These are phyloP conservation scores for Entophlyctis helioformis DNA, from an alignment of 192 early-diverging fungal genomes.

Conservation along the genomic window DNA sequence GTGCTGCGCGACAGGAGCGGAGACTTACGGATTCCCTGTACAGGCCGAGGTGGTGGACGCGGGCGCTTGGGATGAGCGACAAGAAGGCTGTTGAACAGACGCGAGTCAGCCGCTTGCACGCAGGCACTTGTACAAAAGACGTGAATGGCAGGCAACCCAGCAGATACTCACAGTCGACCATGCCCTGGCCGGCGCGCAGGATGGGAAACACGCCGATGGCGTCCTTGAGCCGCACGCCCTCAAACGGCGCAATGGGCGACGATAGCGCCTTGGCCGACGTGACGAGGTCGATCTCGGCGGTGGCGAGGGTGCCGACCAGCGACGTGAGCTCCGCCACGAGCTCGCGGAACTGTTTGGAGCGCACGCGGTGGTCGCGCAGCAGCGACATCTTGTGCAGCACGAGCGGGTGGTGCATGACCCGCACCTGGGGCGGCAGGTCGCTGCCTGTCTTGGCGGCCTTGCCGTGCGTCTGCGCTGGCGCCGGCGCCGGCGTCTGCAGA, in stretches of 20 bases:
- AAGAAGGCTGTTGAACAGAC: too few relatives aligned
- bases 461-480: too few relatives aligned
- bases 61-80: too few relatives aligned
- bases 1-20: too few relatives aligned
- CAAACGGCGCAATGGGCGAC: conserved; percentile 10
- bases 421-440: neutral
- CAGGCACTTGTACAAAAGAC: too few relatives aligned
- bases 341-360: conserved; percentile 24
- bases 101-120: too few relatives aligned
- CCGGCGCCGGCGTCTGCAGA: too few relatives aligned
- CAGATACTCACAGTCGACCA: conserved; percentile 14
- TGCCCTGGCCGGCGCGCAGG: conserved; percentile 16
- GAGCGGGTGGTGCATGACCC: conserved; percentile 16
- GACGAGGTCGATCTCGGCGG: conserved; percentile 20
- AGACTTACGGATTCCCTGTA: too few relatives aligned
- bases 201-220: conserved; percentile 27
- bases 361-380: conserved; percentile 12
- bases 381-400: conserved; percentile 24
- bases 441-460: too few relatives aligned
- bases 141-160: too few relatives aligned
- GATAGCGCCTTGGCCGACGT: conserved; percentile 12
- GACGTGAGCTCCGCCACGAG: conserved; percentile 22
- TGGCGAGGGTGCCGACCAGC: conserved; percentile 19
- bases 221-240: conserved; percentile 23
- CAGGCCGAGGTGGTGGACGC: too few relatives aligned